These are phyloP conservation scores for Vitis riparia DNA, from an alignment of 164 flowering plant species.

Conservation along the genomic window DNA sequence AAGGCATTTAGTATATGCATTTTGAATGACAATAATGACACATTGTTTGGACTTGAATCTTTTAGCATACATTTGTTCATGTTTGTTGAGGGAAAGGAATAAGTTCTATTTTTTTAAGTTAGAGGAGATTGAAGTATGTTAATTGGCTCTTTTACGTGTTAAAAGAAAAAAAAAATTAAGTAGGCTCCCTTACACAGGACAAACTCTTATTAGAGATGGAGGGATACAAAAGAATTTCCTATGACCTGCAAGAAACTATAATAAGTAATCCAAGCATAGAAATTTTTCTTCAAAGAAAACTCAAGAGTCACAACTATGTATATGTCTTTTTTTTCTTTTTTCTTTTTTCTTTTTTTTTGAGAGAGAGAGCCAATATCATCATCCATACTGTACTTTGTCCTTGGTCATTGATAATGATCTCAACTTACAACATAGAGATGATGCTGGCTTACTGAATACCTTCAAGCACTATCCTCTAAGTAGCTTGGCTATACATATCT, in stretches of 20 bases:
- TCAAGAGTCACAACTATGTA: slow-evolving; percentile 2
- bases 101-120: slow-evolving; percentile 2
- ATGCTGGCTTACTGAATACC: slow-evolving; percentile 18
- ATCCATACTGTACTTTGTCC: slow-evolving; percentile 10
- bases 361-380: slow-evolving; percentile 18
- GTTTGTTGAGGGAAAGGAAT: neutral
- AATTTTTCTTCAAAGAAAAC: slow-evolving; percentile 12
- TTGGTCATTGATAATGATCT: slow-evolving; percentile 18
- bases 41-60: too few species aligned
- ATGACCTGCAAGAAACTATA: slow-evolving; percentile 11
- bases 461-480: slow-evolving; percentile 8
- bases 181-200: neutral
- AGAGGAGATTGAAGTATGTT: neutral
- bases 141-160: neutral
- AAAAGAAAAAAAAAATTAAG: too few species aligned
- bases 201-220: slow-evolving; percentile 9
- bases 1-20: too few species aligned
- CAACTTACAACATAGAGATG: slow-evolving; percentile 22
- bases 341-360: too few species aligned
- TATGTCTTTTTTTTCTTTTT: slow-evolving; percentile 8
- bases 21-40: too few species aligned
- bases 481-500: slow-evolving; percentile 33
- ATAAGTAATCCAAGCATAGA: neutral
- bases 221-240: slow-evolving; percentile 19
- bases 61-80: too few species aligned